phyloP scores from a whole-genome alignment of 495 filamentous ascomycete species.

The Penicillium macrosclerotiorum region DNA sequence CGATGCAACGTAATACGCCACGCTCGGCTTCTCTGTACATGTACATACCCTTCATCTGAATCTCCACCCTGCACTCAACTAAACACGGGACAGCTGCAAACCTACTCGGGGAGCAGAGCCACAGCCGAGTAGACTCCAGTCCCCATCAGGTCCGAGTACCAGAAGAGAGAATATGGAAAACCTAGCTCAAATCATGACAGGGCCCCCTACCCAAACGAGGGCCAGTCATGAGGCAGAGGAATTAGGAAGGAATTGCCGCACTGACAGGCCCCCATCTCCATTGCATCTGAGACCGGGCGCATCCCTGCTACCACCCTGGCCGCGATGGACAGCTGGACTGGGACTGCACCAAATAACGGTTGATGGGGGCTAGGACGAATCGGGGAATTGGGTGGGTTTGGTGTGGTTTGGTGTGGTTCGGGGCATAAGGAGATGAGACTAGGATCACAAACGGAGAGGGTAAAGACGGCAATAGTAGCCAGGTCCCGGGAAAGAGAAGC shows the following conservation, averaged over 20 bases:
- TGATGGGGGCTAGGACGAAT: slow-evolving; percentile 21
- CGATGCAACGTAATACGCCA: no score
- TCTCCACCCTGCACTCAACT: no score
- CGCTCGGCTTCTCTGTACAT: no score
- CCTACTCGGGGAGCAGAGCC: no score
- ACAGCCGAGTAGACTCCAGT: no score
- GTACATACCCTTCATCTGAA: no score
- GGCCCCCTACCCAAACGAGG: no score
- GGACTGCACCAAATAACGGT: slow-evolving; percentile 27
- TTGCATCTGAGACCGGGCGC: slow-evolving; percentile 6
- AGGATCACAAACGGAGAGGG: neutral
- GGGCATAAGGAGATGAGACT: neutral
- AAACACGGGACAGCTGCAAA: no score
- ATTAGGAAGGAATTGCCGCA: neutral
- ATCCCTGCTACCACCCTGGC: slow-evolving; percentile 15
- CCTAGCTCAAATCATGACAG: no score
- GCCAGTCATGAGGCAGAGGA: neutral
- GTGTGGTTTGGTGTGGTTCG: neutral
- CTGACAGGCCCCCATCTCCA: slow-evolving; percentile 1
- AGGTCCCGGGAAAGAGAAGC: no score
- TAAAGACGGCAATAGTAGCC: neutral
- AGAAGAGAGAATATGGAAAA: neutral
- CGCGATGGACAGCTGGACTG: slow-evolving; percentile 11
- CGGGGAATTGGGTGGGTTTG: slow-evolving; percentile 17
- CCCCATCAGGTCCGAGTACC: no score